Evolutionary conservation across 495 filamentous ascomycete genomes (phyloP).

Genomic region (Clohesyomyces aquaticus): DNA sequence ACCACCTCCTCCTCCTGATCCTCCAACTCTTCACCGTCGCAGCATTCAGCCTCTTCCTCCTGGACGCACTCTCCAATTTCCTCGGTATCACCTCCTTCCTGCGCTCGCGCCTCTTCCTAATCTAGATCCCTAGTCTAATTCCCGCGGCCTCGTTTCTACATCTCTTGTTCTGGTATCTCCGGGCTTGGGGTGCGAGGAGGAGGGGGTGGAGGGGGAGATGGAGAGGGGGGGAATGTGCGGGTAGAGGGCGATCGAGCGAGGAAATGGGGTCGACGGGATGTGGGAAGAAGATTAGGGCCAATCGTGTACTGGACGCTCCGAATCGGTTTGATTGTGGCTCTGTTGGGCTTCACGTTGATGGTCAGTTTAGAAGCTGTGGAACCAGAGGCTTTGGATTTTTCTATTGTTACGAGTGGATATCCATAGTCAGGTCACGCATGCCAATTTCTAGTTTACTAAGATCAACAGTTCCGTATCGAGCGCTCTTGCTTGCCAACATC

Average conservation of each 20-base stretch:
- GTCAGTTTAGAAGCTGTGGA: no score
- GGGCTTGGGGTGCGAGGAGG: conserved; percentile 3
- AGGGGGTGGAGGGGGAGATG: conserved; percentile 1
- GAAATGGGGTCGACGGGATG: neutral
- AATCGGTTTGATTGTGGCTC: neutral
- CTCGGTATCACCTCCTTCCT: conserved; percentile 24
- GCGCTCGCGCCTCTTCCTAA: conserved; percentile 26
- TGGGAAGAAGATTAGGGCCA: neutral
- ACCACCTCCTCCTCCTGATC: conserved; percentile 19
- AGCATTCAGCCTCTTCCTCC: conserved; percentile 21
- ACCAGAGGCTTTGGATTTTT: no score
- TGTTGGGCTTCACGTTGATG: no score
- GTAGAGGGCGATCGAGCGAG: neutral
- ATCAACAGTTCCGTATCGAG: no score
- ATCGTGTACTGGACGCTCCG: neutral
- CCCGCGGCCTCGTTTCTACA: conserved; percentile 18
- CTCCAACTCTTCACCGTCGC: conserved; percentile 21
- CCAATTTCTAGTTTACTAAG: no score
- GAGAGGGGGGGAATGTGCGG: neutral
- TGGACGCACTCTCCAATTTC: conserved; percentile 14
- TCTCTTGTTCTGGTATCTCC: conserved; percentile 19
- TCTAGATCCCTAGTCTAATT: conserved; percentile 19
- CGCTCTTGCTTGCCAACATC: no score
- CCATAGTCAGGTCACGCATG: no score
- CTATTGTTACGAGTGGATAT: no score